Conservation (phyloP, 1,284 basidiomycete genomes). For the Ceratobasidium sp. region DNA sequence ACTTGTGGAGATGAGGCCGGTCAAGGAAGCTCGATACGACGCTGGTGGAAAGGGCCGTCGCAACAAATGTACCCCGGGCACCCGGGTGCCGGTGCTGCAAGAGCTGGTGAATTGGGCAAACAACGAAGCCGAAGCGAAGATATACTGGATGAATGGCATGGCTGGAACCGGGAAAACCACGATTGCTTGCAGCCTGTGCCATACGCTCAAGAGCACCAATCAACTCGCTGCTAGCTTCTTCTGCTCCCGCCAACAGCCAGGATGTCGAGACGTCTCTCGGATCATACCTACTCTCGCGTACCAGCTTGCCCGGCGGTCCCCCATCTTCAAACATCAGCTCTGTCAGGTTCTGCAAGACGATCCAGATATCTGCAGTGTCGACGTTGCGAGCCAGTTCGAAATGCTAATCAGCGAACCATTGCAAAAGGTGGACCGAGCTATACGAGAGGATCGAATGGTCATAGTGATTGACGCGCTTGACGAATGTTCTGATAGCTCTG, state of each 20-base stretch:
- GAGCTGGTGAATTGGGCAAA: neutral
- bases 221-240: neutral
- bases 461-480: conserved; percentile 46
- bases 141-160: conserved; percentile 6
- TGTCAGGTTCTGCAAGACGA: neutral
- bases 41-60: neutral
- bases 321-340: neutral
- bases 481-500: conserved; percentile 21
- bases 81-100: neutral
- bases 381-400: neutral
- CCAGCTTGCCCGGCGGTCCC: conserved; percentile 15
- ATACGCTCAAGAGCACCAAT: neutral
- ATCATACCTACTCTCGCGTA: conserved; percentile 8
- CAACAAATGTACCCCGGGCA: neutral
- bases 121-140: neutral
- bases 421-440: neutral
- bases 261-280: neutral
- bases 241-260: neutral
- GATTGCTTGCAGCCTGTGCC: neutral
- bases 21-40: too few relatives aligned
- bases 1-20: too few relatives aligned
- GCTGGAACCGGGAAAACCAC: conserved; percentile 16
- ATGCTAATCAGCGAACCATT: neutral
- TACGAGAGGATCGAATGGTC: neutral
- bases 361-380: neutral